Evolutionary conservation across 192 early-diverging fungal genomes (phyloP), one percentile per base, ranked within the genome.

Genomic region (Spizellomyces sp.): DNA sequence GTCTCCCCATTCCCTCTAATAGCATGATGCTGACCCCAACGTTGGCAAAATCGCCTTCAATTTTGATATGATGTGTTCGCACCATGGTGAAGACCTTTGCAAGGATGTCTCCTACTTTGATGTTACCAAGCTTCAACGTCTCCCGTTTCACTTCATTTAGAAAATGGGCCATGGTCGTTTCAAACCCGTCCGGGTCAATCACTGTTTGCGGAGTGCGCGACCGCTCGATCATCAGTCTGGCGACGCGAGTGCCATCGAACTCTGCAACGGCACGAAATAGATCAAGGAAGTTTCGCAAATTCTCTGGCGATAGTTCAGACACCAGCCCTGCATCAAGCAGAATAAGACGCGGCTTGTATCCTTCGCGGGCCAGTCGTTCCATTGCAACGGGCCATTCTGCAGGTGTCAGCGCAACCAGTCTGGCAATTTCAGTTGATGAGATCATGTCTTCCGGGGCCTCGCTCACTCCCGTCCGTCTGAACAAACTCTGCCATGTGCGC

Each of bases 21-120:
- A 99, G 84, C 81, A 98, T 86, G 65, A 96, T 93, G 8, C 92
- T 89, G 46, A 99, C 88, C 8, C 94, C 88, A 15, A 97, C 90
- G 80, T 96, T 98, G 8, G 93, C 90, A 81, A 98, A 99, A 70
- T 96, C 95, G 0, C 95, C 94, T 73, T 96, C 97, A 61, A 99
- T 82, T 61, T 91, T 89, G 0, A 99, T 95, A 68, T 94, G 94
- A 77, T 99, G 94, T 5, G 81, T 80, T n/a, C 95, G 85, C 5
- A 97, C 95, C 86, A 93, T 93, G 42, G 79, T 67, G 84, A 95
- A 91, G 5, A 96, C 94, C 6, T 84, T 85, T 6, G 75, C 65
- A n/a, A 99, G 82, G 17, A 99, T 83, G 71, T 92, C 89, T 0
- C 86, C 87, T 63, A 98, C 92, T 22, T 87, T 90, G 46, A 99